phyloP scores from a whole-genome alignment of 371 early-diverging fungal species.

The Haplosporangium sp. region DNA sequence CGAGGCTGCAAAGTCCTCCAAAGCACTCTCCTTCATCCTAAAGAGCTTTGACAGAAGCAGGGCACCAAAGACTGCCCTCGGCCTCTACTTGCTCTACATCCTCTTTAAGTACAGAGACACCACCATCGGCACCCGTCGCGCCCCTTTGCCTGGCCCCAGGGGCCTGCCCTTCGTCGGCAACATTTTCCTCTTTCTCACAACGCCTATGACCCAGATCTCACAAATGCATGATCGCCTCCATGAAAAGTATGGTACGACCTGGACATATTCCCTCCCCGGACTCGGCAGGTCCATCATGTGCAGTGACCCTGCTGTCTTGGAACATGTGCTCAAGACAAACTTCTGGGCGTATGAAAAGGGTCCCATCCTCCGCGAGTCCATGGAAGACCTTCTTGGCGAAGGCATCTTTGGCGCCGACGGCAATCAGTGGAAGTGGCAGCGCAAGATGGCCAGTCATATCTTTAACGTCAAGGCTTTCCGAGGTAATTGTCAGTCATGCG shows the following conservation, averaged over 20 bases:
- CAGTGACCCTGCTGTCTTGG: constrained; percentile 46
- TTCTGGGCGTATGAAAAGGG: constrained; percentile 74
- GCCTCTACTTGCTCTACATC: constrained; percentile 27
- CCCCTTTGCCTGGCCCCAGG: constrained; percentile 38
- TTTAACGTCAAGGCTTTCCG: constrained; percentile 81
- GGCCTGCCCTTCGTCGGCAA: constrained; percentile 51
- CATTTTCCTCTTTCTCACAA: constrained; percentile 13
- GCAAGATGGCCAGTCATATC: constrained; percentile 76
- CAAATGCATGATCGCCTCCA: constrained; percentile 33
- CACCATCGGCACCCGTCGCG: constrained; percentile 42
- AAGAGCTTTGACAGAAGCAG: constrained; percentile 17
- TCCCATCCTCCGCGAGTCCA: constrained; percentile 45
- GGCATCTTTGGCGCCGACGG: constrained; percentile 83
- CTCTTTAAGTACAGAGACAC: constrained; percentile 39
- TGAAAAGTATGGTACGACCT: constrained; percentile 32
- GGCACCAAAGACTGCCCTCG: constrained; percentile 35
- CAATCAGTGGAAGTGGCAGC: constrained; percentile 71
- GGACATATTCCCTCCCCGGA: constrained; percentile 26
- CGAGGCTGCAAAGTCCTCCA: constrained; percentile 31
- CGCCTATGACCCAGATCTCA: constrained; percentile 32
- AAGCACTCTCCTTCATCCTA: constrained; percentile 14
- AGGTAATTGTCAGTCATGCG: constrained; percentile 57
- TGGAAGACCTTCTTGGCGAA: constrained; percentile 66
- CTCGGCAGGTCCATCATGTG: constrained; percentile 35
- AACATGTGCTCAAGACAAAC: constrained; percentile 58